A percentile compares a stretch with the other conserved stretches of the same genome.
phyloP scores from a whole-genome alignment of 208 protist species.

The Novymonas esmeraldas region DNA sequence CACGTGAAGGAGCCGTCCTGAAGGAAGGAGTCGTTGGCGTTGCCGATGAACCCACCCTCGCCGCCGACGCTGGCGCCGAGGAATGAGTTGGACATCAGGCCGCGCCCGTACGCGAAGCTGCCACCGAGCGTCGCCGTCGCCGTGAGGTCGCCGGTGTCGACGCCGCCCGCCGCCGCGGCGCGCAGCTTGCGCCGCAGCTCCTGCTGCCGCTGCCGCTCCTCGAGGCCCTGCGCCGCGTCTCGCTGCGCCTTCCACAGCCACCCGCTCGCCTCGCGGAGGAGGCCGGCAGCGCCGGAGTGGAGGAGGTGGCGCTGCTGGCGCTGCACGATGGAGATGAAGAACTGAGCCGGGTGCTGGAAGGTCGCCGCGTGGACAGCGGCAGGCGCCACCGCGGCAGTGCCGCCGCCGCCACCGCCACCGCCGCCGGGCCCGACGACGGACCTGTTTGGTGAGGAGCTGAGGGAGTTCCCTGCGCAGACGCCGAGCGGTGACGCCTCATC shows the following conservation, averaged over 20 bases:
- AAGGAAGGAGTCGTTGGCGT: slow-evolving; percentile 39
- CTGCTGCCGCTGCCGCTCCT: slow-evolving; percentile 23
- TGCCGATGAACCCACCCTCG: slow-evolving; percentile 36
- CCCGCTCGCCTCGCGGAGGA: slow-evolving; percentile 59
- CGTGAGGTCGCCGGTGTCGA: slow-evolving; percentile 7
- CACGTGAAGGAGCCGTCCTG: slow-evolving; percentile 23
- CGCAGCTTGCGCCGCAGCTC: slow-evolving; percentile 14
- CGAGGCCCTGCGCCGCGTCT: slow-evolving; percentile 15
- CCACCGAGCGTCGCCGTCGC: slow-evolving; percentile 3
- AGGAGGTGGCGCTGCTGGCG: slow-evolving; percentile 62
- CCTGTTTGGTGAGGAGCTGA: background rate
- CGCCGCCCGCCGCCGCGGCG: slow-evolving; percentile 8
- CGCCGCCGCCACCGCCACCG: background rate
- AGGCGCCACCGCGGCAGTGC: too few species aligned
- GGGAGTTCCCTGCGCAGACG: background rate
- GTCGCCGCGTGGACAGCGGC: slow-evolving; percentile 6
- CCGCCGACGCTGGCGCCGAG: slow-evolving; percentile 14
- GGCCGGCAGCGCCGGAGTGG: slow-evolving; percentile 42
- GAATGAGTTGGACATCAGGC: slow-evolving; percentile 2
- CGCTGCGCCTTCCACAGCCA: slow-evolving; percentile 59
- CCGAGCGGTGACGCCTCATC: background rate
- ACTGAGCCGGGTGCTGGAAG: slow-evolving; percentile 72
- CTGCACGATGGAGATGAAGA: slow-evolving; percentile 67
- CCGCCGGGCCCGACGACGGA: background rate
- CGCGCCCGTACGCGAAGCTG: background rate